Conservation (phyloP, 129 eudicot species). For the Flaveria sonorensis region DNA sequence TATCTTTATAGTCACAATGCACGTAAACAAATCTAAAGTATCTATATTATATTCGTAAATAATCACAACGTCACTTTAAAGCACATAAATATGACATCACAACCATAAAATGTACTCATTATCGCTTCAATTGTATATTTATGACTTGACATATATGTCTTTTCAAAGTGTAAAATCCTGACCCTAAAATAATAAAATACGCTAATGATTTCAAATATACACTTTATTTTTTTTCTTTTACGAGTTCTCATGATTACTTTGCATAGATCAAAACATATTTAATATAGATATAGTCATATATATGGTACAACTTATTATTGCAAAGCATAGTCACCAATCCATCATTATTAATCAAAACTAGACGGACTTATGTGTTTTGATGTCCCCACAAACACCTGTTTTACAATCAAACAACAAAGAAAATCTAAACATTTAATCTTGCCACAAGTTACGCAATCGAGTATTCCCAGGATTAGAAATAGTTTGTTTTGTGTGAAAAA, state of each 20-base stretch:
- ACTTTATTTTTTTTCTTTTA: background rate
- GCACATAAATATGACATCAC: background rate
- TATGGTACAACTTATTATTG: background rate
- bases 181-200: background rate
- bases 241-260: background rate
- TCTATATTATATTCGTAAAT: no score
- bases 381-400: conserved; percentile 32
- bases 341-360: conserved; percentile 22
- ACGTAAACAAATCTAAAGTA: no score
- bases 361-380: background rate
- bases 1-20: no score
- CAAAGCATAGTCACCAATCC: conserved; percentile 5
- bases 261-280: background rate
- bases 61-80: no score
- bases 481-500: background rate
- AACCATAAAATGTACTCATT: background rate
- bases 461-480: background rate
- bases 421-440: conserved; percentile 25
- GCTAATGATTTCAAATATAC: background rate
- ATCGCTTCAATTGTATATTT: no score
- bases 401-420: conserved; percentile 10
- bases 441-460: conserved; percentile 21
- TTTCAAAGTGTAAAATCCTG: background rate
- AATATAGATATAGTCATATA: background rate
- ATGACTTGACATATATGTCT: background rate